Conservation (phyloP, 2,329 filamentous ascomycete species). For the Penicillium sp. region DNA sequence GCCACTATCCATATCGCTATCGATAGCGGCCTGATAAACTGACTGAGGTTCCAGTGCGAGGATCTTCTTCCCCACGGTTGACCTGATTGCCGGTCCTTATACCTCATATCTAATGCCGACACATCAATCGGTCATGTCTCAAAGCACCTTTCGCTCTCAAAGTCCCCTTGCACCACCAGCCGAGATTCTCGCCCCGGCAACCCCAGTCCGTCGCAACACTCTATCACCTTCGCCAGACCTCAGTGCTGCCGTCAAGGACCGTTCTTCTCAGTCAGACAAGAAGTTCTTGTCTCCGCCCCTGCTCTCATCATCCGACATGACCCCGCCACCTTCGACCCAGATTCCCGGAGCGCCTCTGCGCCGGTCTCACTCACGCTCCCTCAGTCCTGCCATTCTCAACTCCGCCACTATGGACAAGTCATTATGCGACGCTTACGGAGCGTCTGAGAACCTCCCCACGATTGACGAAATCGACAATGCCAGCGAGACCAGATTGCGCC, state of each 20-base stretch:
- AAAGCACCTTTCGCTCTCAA: slow-evolving; percentile 33
- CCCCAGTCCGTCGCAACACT: slow-evolving; percentile 33
- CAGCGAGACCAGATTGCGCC: slow-evolving; percentile 54
- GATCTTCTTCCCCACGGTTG: slow-evolving; percentile 20
- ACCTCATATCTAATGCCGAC: slow-evolving; percentile 4
- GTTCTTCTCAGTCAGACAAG: slow-evolving; percentile 37
- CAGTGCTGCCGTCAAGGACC: slow-evolving; percentile 31
- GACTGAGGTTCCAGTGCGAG: slow-evolving; percentile 25
- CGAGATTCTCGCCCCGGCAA: slow-evolving; percentile 41
- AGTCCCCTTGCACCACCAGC: slow-evolving; percentile 40
- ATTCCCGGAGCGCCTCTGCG: slow-evolving; percentile 47
- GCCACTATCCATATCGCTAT: slow-evolving; percentile 12
- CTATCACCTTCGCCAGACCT: slow-evolving; percentile 41
- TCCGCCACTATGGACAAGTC: slow-evolving; percentile 52
- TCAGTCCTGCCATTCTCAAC: slow-evolving; percentile 40
- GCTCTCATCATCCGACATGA: slow-evolving; percentile 56
- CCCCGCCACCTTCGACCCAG: slow-evolving; percentile 65
- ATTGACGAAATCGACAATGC: slow-evolving; percentile 56
- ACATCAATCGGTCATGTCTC: slow-evolving; percentile 32
- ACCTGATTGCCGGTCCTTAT: slow-evolving; percentile 8
- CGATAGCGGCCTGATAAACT: slow-evolving; percentile 16
- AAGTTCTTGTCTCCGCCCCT: slow-evolving; percentile 45
- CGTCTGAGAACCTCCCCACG: slow-evolving; percentile 49
- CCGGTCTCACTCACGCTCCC: slow-evolving; percentile 36
- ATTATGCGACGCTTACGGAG: slow-evolving; percentile 44